phyloP scores from a whole-genome alignment of 2,329 filamentous ascomycete species.

The Cercospora sp. region DNA sequence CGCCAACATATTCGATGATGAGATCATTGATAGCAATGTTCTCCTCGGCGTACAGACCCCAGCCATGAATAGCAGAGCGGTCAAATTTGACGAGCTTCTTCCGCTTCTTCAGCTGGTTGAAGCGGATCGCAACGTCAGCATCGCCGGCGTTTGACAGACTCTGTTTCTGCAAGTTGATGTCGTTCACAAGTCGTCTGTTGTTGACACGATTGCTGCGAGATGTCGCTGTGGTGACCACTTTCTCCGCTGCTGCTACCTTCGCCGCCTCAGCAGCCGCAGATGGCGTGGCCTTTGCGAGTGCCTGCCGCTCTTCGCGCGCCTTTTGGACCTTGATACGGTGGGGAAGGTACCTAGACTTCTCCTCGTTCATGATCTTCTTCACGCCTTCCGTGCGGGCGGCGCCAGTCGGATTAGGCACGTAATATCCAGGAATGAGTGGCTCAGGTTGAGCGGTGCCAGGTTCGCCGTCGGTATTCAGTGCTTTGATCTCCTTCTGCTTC shows the following conservation, averaged over 20 bases:
- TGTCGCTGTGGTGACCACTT: slow-evolving; percentile 79
- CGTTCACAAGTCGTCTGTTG: slow-evolving; percentile 89
- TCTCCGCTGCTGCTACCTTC: slow-evolving; percentile 69
- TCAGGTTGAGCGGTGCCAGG: slow-evolving; percentile 55
- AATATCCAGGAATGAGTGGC: slow-evolving; percentile 65
- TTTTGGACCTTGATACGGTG: slow-evolving; percentile 96
- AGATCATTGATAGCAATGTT: slow-evolving; percentile 97
- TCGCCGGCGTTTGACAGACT: slow-evolving; percentile 62
- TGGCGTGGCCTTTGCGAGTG: slow-evolving; percentile 65
- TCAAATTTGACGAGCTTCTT: slow-evolving; percentile 99
- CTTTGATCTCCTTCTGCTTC: slow-evolving; percentile 72
- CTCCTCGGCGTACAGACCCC: slow-evolving; percentile 97
- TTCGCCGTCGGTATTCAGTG: slow-evolving; percentile 61
- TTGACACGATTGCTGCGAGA: slow-evolving; percentile 93
- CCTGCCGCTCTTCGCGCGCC: slow-evolving; percentile 86
- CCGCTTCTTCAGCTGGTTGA: slow-evolving; percentile 98
- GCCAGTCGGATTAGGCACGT: slow-evolving; percentile 82
- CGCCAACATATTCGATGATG: slow-evolving; percentile 99
- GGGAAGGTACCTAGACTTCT: slow-evolving; percentile 97
- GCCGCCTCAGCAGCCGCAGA: slow-evolving; percentile 62
- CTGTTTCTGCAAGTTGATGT: slow-evolving; percentile 93
- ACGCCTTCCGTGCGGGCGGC: slow-evolving; percentile 88
- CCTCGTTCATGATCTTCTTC: slow-evolving; percentile 93
- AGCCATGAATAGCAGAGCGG: slow-evolving; percentile 96
- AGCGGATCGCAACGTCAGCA: slow-evolving; percentile 89